Evolutionary conservation across 257 asterid genomes (phyloP), one percentile per base, ranked within the genome.

Genomic region (Solanum raphanifolium): DNA sequence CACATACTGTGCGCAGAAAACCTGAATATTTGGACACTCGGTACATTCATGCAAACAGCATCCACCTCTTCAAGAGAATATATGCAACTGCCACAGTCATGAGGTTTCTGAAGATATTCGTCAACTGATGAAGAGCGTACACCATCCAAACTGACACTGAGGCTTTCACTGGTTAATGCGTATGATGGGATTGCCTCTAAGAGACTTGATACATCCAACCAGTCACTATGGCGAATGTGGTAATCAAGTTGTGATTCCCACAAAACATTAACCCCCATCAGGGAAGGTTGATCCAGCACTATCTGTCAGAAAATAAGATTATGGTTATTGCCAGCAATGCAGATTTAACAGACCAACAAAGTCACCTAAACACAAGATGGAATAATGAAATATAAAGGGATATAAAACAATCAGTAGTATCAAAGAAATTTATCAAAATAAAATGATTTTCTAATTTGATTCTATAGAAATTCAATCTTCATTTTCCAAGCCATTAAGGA

Each of bases 161-260:
- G 95, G 86, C 92, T 93, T 84, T 98, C 98, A 87, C 78, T 86
- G 87, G 96, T 92, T 69, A 96, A 90, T 83, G 95, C 98, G 87
- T 93, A 94, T 34, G 95, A 91, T 25, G 99, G 99, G 86, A 95
- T 90, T 72, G 93, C 90, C 90, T 97, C 99, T 74, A 97, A 90
- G 87, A 97, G 93, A 94, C 93, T 92, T 72, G 98, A 95, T 91
- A 95, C 96, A 91, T 95, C 98, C 79, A 90, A 87, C 98, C 97
- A 96, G 89, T 95, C 97, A 91, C 94, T 94, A 93, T 95, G 99
- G 92, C 95, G 94, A 90, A 92, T 92, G 91, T 94, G 91, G 90
- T 95, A 95, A 91, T 97, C 99, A 86, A 97, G 95, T 90, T 96
- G 98, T 84, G 99, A 97, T 92, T 97, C 99, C 99, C 99, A 97